These are phyloP conservation scores for Silene latifolia DNA, from an alignment of 148 eudicot species.

Conservation along the genomic window DNA sequence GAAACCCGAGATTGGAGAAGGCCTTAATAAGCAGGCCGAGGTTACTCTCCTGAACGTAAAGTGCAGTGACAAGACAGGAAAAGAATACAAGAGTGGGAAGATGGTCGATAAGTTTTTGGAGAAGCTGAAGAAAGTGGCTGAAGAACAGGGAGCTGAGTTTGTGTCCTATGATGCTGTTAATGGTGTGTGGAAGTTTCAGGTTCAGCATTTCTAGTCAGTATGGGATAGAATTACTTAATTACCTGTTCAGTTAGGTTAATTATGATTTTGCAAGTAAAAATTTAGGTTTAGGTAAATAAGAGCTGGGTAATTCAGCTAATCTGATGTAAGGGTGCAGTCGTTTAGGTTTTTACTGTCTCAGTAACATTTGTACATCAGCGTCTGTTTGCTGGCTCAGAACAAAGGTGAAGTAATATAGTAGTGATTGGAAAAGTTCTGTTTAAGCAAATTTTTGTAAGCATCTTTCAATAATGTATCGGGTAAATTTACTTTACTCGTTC, in stretches of 20 bases:
- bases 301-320: not conserved
- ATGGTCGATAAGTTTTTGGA: slow-evolving; percentile 43
- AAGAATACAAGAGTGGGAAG: slow-evolving; percentile 32
- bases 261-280: not conserved
- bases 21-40: slow-evolving; percentile 73
- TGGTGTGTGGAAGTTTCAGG: slow-evolving; percentile 69
- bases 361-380: not conserved
- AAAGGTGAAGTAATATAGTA: not conserved
- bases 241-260: not conserved
- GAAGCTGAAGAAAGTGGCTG: slow-evolving; percentile 45
- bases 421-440: not conserved
- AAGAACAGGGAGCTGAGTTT: slow-evolving; percentile 57
- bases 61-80: slow-evolving; percentile 51
- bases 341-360: not conserved
- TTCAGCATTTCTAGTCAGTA: slow-evolving; percentile 40
- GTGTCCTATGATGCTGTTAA: slow-evolving; percentile 47
- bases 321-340: not conserved
- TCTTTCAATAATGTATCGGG: not conserved
- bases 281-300: not conserved
- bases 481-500: not conserved
- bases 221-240: not conserved
- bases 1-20: slow-evolving; percentile 60
- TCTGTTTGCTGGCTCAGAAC: not conserved
- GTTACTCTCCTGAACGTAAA: slow-evolving; percentile 58
- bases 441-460: not conserved